A percentile compares a stretch with the other conserved stretches of the same genome.
phyloP scores from a whole-genome alignment of 129 eudicot genomes.

The Escallonia herrerae region DNA sequence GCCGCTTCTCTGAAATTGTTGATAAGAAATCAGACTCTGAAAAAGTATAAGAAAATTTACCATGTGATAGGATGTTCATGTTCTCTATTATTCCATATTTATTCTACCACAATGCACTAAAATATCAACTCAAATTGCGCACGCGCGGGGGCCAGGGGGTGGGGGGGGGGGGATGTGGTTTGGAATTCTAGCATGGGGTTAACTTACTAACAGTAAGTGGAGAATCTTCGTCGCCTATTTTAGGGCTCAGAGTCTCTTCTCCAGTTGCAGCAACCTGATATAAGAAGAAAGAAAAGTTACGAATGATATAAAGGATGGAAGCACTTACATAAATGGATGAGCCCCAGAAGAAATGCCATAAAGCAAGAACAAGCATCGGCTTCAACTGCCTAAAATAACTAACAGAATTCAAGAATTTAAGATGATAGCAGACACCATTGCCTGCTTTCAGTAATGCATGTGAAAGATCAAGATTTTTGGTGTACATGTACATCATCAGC shows the following conservation, averaged over 20 bases:
- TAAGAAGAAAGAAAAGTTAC: background rate
- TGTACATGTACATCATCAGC: no score
- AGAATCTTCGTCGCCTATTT: slow-evolving; percentile 30
- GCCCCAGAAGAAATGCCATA: background rate
- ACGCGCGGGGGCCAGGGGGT: background rate
- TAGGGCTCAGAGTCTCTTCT: slow-evolving; percentile 34
- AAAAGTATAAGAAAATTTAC: slow-evolving; percentile 8
- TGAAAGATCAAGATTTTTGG: no score
- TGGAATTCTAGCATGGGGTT: slow-evolving; percentile 14
- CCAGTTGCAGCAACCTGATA: slow-evolving; percentile 47
- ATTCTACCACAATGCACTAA: slow-evolving; percentile 5
- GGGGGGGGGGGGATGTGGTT: background rate
- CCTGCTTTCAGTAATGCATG: no score
- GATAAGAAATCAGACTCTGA: slow-evolving; percentile 48
- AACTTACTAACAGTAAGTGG: slow-evolving; percentile 54
- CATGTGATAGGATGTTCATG: background rate
- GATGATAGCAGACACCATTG: background rate
- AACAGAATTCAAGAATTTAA: background rate
- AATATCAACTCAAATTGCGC: slow-evolving; percentile 12
- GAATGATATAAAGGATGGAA: background rate
- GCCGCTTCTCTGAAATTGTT: slow-evolving; percentile 43
- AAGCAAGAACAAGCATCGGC: background rate
- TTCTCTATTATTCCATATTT: background rate
- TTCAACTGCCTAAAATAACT: background rate
- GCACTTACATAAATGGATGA: background rate